A percentile compares a stretch with the other conserved stretches of the same genome.
Evolutionary conservation across 1,284 basidiomycete species (phyloP).

Genomic region (Trichosporon sp.): DNA sequence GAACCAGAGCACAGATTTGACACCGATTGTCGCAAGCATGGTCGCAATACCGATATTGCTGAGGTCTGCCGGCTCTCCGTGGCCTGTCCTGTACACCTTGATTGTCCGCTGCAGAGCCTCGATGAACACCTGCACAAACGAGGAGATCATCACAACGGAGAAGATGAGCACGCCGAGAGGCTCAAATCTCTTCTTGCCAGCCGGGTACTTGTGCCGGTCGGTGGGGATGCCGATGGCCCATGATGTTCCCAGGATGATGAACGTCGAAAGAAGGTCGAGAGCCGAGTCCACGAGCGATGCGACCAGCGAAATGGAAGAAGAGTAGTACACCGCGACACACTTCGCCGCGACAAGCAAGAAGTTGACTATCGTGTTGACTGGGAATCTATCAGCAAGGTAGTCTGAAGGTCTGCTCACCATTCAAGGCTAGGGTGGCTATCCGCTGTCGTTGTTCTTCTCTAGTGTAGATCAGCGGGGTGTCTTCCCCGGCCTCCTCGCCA

Average conservation of each 20-base stretch:
- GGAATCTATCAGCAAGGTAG: background rate
- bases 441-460: conserved; percentile 36
- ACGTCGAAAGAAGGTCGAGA: conserved; percentile 54
- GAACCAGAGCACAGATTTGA: conserved; percentile 52
- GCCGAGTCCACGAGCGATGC: conserved; percentile 55
- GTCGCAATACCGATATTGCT: conserved; percentile 44
- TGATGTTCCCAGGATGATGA: conserved; percentile 48
- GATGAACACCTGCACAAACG: conserved; percentile 51
- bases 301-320: conserved; percentile 55
- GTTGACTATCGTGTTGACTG: conserved; percentile 51
- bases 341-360: conserved; percentile 52
- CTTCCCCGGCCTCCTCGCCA: conserved; percentile 16
- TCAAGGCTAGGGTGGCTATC: conserved; percentile 37
- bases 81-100: conserved; percentile 25
- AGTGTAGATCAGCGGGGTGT: conserved; percentile 23
- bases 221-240: conserved; percentile 45
- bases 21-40: conserved; percentile 54
- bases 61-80: conserved; percentile 39
- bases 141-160: conserved; percentile 56
- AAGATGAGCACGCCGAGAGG: conserved; percentile 52
- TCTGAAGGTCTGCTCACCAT: conserved; percentile 25
- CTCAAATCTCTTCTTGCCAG: conserved; percentile 53
- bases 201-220: conserved; percentile 48
- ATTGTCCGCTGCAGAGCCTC: conserved; percentile 46
- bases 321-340: conserved; percentile 52